Conservation (phyloP, 2,329 filamentous ascomycete genomes). For the Penicillium sp. region DNA sequence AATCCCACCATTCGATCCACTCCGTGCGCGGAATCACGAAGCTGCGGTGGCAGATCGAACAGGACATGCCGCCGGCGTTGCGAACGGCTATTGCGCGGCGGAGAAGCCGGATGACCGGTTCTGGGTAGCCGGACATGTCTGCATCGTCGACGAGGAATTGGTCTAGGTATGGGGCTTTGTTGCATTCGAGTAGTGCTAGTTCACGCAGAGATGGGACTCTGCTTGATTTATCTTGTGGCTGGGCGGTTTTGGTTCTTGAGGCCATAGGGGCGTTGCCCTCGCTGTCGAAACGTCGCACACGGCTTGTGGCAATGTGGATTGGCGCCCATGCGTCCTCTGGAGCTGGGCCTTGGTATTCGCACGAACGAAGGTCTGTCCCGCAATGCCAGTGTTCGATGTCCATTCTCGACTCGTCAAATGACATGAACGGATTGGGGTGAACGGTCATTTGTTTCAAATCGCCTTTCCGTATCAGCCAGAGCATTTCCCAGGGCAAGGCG, state of each 20-base stretch:
- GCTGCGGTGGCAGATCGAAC: slow-evolving; percentile 37
- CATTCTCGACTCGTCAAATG: slow-evolving; percentile 23
- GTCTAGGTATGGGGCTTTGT: slow-evolving; percentile 32
- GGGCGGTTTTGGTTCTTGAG: slow-evolving; percentile 5
- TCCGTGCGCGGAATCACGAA: slow-evolving; percentile 41
- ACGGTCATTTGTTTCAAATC: slow-evolving; percentile 36
- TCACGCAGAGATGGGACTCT: slow-evolving; percentile 41
- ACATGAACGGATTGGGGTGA: slow-evolving; percentile 38
- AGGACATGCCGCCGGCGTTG: slow-evolving; percentile 34
- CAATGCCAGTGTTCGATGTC: slow-evolving; percentile 32
- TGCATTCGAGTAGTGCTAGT: slow-evolving; percentile 37
- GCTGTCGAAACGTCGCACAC: slow-evolving; percentile 29
- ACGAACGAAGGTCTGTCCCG: slow-evolving; percentile 15
- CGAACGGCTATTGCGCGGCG: slow-evolving; percentile 31
- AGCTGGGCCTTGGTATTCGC: slow-evolving; percentile 23
- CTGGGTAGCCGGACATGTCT: slow-evolving; percentile 27
- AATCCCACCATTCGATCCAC: slow-evolving; percentile 46
- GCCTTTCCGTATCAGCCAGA: slow-evolving; percentile 36
- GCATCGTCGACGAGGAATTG: slow-evolving; percentile 33
- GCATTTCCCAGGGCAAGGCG: slow-evolving; percentile 43
- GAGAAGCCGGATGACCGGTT: slow-evolving; percentile 32
- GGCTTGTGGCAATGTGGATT: slow-evolving; percentile 34
- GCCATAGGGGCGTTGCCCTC: slow-evolving; percentile 27
- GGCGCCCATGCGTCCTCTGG: slow-evolving; percentile 32
- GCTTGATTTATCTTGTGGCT: slow-evolving; percentile 10